A percentile compares a stretch with the other conserved stretches of the same genome.
Conservation (phyloP, 2,329 filamentous ascomycete genomes). For the Trichophyton schoenleinii region DNA sequence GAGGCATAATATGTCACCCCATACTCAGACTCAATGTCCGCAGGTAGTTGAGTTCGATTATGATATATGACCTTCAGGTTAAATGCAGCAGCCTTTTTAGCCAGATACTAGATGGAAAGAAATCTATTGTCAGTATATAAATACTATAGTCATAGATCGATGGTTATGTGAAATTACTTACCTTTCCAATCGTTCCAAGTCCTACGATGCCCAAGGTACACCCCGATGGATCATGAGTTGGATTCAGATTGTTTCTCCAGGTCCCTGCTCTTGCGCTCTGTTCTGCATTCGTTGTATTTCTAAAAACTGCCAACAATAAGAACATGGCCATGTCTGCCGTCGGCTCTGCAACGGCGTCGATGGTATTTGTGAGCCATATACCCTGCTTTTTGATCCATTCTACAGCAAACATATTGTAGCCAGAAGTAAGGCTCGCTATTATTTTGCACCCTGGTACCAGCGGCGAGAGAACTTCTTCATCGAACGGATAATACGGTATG, state of each 20-base stretch:
- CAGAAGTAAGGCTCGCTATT: constrained; percentile 37
- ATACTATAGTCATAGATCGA: not conserved
- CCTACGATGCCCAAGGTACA: constrained; percentile 38
- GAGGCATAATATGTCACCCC: constrained; percentile 26
- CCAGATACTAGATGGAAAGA: constrained; percentile 21
- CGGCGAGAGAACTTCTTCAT: constrained; percentile 31
- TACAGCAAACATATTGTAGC: constrained; percentile 38
- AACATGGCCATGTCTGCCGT: constrained; percentile 41
- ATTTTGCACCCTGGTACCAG: constrained; percentile 35
- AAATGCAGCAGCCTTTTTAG: constrained; percentile 30
- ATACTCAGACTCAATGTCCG: constrained; percentile 25
- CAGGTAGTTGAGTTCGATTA: constrained; percentile 28
- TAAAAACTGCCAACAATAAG: constrained; percentile 35
- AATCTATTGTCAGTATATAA: not conserved
- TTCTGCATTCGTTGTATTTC: constrained; percentile 34
- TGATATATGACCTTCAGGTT: constrained; percentile 36
- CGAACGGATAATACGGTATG: constrained; percentile 38
- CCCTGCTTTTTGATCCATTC: constrained; percentile 30
- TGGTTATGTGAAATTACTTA: constrained; percentile 8
- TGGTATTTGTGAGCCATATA: constrained; percentile 43
- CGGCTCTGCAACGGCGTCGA: constrained; percentile 42
- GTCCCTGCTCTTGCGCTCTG: constrained; percentile 24
- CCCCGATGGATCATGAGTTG: constrained; percentile 32
- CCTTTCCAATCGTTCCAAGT: constrained; percentile 37
- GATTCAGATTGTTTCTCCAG: constrained; percentile 28